phyloP scores from a whole-genome alignment of 2,329 filamentous ascomycete genomes.

The Alternaria dauci region DNA sequence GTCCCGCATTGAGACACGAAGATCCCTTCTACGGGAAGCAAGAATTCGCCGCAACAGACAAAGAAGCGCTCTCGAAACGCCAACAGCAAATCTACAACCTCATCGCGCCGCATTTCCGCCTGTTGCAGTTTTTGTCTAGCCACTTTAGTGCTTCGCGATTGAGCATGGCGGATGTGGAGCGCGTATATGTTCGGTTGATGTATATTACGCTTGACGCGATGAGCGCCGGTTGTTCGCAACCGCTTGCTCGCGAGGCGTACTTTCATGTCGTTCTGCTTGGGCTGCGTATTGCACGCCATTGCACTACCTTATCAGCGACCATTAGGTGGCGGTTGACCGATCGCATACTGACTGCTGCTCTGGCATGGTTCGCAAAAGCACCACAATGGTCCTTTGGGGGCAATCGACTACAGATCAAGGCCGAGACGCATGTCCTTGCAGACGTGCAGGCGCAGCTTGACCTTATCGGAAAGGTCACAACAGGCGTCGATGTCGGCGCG shows the following conservation, averaged over 20 bases:
- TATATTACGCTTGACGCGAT: slow-evolving; percentile 80
- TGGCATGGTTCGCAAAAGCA: slow-evolving; percentile 86
- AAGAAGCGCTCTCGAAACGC: slow-evolving; percentile 73
- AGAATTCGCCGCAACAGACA: slow-evolving; percentile 92
- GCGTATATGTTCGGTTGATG: slow-evolving; percentile 82
- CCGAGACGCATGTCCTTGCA: slow-evolving; percentile 81
- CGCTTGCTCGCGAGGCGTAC: slow-evolving; percentile 88
- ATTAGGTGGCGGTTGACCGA: slow-evolving; percentile 87
- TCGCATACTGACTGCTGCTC: slow-evolving; percentile 81
- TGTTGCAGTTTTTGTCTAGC: slow-evolving; percentile 89
- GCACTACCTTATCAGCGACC: slow-evolving; percentile 68
- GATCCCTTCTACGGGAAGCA: slow-evolving; percentile 92
- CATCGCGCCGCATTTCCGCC: slow-evolving; percentile 82
- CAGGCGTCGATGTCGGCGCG: slow-evolving; percentile 57
- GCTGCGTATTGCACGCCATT: slow-evolving; percentile 77
- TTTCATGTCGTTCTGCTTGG: slow-evolving; percentile 88
- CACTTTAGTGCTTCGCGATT: slow-evolving; percentile 95
- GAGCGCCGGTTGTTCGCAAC: slow-evolving; percentile 71
- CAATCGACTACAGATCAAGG: slow-evolving; percentile 91
- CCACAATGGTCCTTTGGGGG: slow-evolving; percentile 96
- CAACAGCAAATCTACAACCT: slow-evolving; percentile 83
- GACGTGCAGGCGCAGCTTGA: slow-evolving; percentile 77
- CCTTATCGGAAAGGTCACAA: slow-evolving; percentile 68
- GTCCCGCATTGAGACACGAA: slow-evolving; percentile 70
- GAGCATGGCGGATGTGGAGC: slow-evolving; percentile 81